These are phyloP conservation scores for Aphanomyces invadans DNA, from an alignment of 352 stramenopile species.

Conservation along the genomic window DNA sequence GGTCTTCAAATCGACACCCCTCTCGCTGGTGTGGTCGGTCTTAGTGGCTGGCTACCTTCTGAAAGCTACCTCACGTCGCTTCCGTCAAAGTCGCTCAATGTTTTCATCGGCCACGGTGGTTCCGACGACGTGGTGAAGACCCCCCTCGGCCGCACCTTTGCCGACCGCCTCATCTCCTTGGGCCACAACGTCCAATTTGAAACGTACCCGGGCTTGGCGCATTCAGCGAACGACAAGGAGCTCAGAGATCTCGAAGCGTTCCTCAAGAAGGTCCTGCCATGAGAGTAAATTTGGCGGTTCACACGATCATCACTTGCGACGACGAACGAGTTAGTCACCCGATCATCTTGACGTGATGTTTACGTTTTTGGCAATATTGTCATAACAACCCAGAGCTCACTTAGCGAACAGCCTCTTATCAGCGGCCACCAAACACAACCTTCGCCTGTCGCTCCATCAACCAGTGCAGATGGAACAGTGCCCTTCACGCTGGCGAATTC, in stretches of 20 bases:
- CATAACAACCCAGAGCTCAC: too few relatives aligned
- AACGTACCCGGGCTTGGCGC: constrained; percentile 21
- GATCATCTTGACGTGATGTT: too few relatives aligned
- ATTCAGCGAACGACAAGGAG: constrained; percentile 1
- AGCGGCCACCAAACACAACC: too few relatives aligned
- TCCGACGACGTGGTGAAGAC: constrained; percentile 8
- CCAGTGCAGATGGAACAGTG: too few relatives aligned
- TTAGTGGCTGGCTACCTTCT: constrained; percentile 23
- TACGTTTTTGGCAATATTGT: neutral
- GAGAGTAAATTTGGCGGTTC: neutral
- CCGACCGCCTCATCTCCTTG: constrained; percentile 6
- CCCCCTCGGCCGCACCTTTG: neutral
- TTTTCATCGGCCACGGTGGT: constrained; percentile 15
- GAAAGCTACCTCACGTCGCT: constrained; percentile 7
- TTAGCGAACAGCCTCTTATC: too few relatives aligned
- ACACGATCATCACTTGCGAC: neutral
- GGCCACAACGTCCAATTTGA: constrained; percentile 13
- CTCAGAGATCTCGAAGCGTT: constrained; percentile 2
- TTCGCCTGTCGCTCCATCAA: too few relatives aligned
- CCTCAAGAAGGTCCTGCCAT: constrained; percentile 8
- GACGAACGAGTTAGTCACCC: too few relatives aligned
- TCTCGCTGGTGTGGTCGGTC: constrained; percentile 11
- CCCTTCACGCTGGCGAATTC: too few relatives aligned
- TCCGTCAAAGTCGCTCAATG: neutral
- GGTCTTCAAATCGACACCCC: neutral